Evolutionary conservation across 2,329 filamentous ascomycete species (phyloP), one percentile per base, ranked within the genome.

Genomic region (Herpotrichia juniperi): DNA sequence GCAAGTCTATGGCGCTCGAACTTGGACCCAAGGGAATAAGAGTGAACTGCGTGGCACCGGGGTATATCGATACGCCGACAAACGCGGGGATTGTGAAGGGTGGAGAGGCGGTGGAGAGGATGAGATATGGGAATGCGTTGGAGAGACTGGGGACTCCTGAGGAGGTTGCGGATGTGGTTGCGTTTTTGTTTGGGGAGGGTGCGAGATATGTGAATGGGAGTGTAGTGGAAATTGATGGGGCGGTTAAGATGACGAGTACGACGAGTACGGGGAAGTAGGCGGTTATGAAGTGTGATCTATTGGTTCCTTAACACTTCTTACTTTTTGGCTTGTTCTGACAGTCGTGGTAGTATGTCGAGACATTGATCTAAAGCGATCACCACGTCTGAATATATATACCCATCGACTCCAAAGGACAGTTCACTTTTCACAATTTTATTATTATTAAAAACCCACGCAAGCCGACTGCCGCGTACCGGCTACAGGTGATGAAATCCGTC

Each of bases 81-180:
- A 82, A 81, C 68, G 78, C 78, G 7, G 76, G 76, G 4, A 78
- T 83, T 26, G 74, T 80, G 1, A 76, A 72, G 45, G 81, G 81
- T 0, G 70, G 73, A 0, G 78, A 79, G 40, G 74, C 72, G 1
- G 72, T 79, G 6, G 64, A 73, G 56, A 66, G 66, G 56, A 72
- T 77, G 68, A 57, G 68, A 35, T 60, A 64, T 43, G 73, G 72
- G 45, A 74, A 77, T 56, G 74, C 76, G 34, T 56, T 79, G 59
- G 76, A 71, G 48, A 68, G 76, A 44, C 56, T 80, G 60, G 79
- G 78, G 0, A 74, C 68, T 31, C 67, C 77, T 1, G 77, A 76
- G 46, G 80, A 82, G 62, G 74, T 82, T 22, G 79, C 78, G 30
- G 78, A 80, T 67, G 77, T 80, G 9, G 78, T 80, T 19, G 73